These are phyloP conservation scores for Starmerella riodocensis DNA, from an alignment of 805 yeast species.

Conservation along the genomic window DNA sequence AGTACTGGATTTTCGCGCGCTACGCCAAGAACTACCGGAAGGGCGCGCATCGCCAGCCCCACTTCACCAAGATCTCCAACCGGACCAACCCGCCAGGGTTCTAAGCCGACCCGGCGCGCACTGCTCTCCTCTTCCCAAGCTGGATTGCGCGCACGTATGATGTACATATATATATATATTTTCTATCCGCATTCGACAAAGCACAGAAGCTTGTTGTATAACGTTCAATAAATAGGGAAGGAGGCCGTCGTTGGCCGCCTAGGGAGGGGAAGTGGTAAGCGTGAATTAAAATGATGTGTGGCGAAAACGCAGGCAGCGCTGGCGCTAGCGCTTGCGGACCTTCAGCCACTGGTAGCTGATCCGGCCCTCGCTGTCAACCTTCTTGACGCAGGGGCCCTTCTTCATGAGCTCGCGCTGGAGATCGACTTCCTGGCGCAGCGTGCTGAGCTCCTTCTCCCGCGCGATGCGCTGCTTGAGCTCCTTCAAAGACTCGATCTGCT, in stretches of 20 bases:
- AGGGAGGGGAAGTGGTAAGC: too few relatives aligned
- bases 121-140: background rate
- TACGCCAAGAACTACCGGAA: constrained; percentile 70
- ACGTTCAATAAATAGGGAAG: too few relatives aligned
- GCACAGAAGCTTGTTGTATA: background rate
- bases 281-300: too few relatives aligned
- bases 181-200: too few relatives aligned
- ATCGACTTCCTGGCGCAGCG: constrained; percentile 61
- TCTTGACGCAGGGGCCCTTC: constrained; percentile 73
- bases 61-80: constrained; percentile 77
- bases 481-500: constrained; percentile 49
- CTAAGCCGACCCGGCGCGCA: too few relatives aligned
- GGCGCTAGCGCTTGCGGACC: constrained; percentile 27
- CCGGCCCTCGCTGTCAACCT: constrained; percentile 51
- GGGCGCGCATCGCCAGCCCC: constrained; percentile 63
- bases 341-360: constrained; percentile 74
- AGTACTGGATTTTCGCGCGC: constrained; percentile 74
- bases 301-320: too few relatives aligned
- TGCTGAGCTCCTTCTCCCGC: constrained; percentile 52
- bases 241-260: too few relatives aligned
- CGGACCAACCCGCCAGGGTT: constrained; percentile 67
- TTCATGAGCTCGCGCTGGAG: constrained; percentile 79
- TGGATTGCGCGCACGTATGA: background rate
- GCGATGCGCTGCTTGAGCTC: constrained; percentile 51
- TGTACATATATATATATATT: constrained; percentile 6